Conservation (phyloP, 352 stramenopile species). For the Globisporangium irregulare region DNA sequence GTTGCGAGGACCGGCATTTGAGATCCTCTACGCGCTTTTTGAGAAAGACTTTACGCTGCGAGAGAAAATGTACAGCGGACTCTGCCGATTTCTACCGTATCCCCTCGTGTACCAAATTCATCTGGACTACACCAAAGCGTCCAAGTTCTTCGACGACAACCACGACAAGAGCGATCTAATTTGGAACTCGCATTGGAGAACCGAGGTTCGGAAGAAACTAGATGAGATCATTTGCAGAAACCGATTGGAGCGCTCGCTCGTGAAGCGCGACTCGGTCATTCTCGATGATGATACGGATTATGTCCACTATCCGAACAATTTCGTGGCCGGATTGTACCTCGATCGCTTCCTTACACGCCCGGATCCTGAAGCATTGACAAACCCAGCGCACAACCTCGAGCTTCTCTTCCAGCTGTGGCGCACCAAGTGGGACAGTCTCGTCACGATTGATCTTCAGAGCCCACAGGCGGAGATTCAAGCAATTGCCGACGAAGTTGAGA, state of each 20-base stretch:
- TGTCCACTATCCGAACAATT: conserved; percentile 60
- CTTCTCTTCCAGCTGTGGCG: conserved; percentile 73
- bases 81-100: conserved; percentile 77
- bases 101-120: conserved; percentile 84
- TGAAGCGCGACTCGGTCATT: conserved; percentile 78
- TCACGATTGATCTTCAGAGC: conserved; percentile 63
- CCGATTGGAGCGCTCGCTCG: conserved; percentile 59
- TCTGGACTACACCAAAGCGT: conserved; percentile 64
- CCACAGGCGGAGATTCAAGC: conserved; percentile 47
- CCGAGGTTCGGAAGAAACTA: conserved; percentile 69
- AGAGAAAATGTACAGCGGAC: conserved; percentile 69
- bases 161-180: conserved; percentile 83
- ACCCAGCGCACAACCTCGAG: conserved; percentile 76
- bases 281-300: conserved; percentile 63
- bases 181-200: conserved; percentile 78
- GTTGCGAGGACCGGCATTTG: conserved; percentile 72
- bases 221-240: conserved; percentile 81
- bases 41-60: conserved; percentile 66
- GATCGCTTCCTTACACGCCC: conserved; percentile 68
- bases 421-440: conserved; percentile 49
- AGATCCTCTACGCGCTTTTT: conserved; percentile 74
- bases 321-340: conserved; percentile 71
- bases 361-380: conserved; percentile 71
- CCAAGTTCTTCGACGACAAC: conserved; percentile 80
- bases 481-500: conserved; percentile 54